phyloP scores from a whole-genome alignment of 257 asterid genomes.

The Plectranthus barbatus region DNA sequence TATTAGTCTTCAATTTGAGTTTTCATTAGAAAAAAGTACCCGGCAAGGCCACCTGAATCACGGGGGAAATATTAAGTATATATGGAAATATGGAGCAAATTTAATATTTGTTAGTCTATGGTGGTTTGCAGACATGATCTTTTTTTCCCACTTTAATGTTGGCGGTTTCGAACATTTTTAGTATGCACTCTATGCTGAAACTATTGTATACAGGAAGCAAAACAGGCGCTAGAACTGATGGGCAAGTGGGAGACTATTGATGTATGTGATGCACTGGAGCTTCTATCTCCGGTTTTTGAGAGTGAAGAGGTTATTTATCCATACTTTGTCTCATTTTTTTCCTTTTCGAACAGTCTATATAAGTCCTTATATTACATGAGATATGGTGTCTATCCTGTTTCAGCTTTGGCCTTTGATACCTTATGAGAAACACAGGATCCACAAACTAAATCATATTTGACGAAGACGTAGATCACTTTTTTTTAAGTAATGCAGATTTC shows the following conservation, averaged over 20 bases:
- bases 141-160: not conserved
- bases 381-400: not conserved
- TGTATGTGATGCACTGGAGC: conserved; percentile 94
- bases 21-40: not conserved
- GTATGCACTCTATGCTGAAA: not conserved
- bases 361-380: not conserved
- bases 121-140: not conserved
- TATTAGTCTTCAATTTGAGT: not conserved
- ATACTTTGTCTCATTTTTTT: conserved; percentile 11
- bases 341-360: not conserved
- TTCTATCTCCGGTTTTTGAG: conserved; percentile 92
- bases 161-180: not conserved
- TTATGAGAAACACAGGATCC: conserved; percentile 16
- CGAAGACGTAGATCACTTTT: not conserved
- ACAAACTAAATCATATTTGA: not conserved
- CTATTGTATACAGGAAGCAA: conserved; percentile 70
- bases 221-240: conserved; percentile 93
- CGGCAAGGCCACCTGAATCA: not conserved
- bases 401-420: conserved; percentile 1
- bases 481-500: not conserved
- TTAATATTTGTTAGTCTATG: not conserved
- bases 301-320: conserved; percentile 80
- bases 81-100: not conserved
- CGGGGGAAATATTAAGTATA: not conserved
- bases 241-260: conserved; percentile 95